These are phyloP conservation scores for Ganoderma sinense DNA, from an alignment of 1,284 basidiomycete species.

Conservation along the genomic window DNA sequence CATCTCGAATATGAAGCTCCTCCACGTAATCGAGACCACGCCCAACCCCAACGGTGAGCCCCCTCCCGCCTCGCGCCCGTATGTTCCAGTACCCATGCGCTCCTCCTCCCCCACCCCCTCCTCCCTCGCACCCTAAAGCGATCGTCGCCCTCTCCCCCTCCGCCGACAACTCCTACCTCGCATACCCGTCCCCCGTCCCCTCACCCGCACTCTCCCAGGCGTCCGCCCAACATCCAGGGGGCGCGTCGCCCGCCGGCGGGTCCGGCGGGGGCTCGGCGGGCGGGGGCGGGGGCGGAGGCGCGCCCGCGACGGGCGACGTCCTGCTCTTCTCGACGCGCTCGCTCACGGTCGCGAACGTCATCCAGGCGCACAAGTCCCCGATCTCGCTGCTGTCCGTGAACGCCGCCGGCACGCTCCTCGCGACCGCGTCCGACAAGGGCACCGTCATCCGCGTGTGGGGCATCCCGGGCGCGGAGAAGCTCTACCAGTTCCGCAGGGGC, in stretches of 20 bases:
- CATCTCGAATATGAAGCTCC: slow-evolving; percentile 97
- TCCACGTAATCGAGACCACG: slow-evolving; percentile 98
- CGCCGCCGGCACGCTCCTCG: slow-evolving; percentile 88
- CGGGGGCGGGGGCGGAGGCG: slow-evolving; percentile 43
- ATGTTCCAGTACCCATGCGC: slow-evolving; percentile 10
- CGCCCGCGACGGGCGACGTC: slow-evolving; percentile 82
- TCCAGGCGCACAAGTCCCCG: slow-evolving; percentile 96
- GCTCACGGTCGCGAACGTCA: slow-evolving; percentile 92
- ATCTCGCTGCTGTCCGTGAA: slow-evolving; percentile 91
- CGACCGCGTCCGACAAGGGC: slow-evolving; percentile 95
- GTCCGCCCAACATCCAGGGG: slow-evolving; percentile 43
- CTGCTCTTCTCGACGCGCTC: slow-evolving; percentile 93
- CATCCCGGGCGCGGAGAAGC: slow-evolving; percentile 89
- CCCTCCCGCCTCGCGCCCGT: slow-evolving; percentile 8
- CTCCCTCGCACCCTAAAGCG: slow-evolving; percentile 54
- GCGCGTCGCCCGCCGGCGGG: slow-evolving; percentile 32
- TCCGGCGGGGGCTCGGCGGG: slow-evolving; percentile 36
- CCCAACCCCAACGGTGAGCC: slow-evolving; percentile 90
- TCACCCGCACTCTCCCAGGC: slow-evolving; percentile 70
- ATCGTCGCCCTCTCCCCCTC: slow-evolving; percentile 95
- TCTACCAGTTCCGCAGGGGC: slow-evolving; percentile 95
- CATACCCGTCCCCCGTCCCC: slow-evolving; percentile 94
- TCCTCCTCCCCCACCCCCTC: neutral
- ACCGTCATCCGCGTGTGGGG: slow-evolving; percentile 97
- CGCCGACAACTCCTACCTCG: slow-evolving; percentile 96